Evolutionary conservation across 2,329 filamentous ascomycete genomes (phyloP).

Genomic region (Aphanocladium album): DNA sequence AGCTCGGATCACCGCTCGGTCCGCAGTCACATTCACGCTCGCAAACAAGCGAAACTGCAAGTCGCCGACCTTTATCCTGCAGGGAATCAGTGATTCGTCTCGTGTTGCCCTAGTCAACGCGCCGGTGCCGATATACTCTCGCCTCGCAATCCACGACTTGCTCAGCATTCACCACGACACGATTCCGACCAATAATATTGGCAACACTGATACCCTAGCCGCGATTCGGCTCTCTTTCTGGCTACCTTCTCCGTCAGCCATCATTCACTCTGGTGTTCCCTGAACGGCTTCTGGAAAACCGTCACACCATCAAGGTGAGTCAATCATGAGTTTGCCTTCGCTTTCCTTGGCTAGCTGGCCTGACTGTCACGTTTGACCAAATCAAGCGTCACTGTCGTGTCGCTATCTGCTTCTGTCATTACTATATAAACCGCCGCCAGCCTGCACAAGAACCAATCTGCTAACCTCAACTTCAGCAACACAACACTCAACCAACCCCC

Average conservation of each 20-base stretch:
- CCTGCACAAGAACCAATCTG: background rate
- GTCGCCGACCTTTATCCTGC: slow-evolving; percentile 18
- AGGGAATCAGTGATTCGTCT: slow-evolving; percentile 23
- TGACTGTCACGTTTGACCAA: background rate
- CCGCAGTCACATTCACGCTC: slow-evolving; percentile 7
- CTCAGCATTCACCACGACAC: slow-evolving; percentile 22
- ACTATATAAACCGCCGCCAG: background rate
- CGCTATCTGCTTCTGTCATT: background rate
- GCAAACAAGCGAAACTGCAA: slow-evolving; percentile 9
- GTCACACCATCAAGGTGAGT: slow-evolving; percentile 32
- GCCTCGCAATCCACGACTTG: slow-evolving; percentile 25
- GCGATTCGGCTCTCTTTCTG: slow-evolving; percentile 27
- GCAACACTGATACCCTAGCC: slow-evolving; percentile 28
- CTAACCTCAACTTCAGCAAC: slow-evolving; percentile 5
- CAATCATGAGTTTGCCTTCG: slow-evolving; percentile 17
- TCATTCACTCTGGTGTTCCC: slow-evolving; percentile 15
- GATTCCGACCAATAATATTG: slow-evolving; percentile 31
- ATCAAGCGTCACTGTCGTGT: background rate
- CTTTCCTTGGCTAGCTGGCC: background rate
- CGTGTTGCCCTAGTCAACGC: slow-evolving; percentile 29
- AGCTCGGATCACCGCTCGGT: slow-evolving; percentile 8
- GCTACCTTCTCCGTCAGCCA: slow-evolving; percentile 19
- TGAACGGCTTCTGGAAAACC: slow-evolving; percentile 15
- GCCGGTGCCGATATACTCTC: slow-evolving; percentile 29
- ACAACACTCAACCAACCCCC: background rate